Evolutionary conservation across 1,139 yeast species (phyloP), one percentile per base, ranked within the genome.

Genomic region (Blastobotrys serpentis): DNA sequence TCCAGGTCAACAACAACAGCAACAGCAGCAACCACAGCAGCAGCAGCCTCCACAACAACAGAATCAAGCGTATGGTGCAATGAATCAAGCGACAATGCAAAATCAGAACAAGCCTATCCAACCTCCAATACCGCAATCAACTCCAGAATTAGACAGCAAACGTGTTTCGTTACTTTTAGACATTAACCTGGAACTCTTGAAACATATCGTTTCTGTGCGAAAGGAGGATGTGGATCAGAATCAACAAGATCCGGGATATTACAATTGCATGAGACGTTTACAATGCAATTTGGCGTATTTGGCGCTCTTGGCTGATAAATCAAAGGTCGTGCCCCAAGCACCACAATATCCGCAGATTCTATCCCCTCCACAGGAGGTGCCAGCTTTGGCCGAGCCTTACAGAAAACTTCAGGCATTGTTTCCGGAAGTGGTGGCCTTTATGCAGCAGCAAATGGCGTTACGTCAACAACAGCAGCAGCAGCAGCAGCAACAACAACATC

Each of bases 201-300:
- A 57, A 23, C 53, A 53, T 30, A 62, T 66, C 5, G 51, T 61
- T 18, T 43, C 46, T n/a, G 52, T 61, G 16, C 44, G 59, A 10
- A 54, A 58, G 6, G 57, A 49, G 30, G 43, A 44, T 29, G 30
- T 16, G n/a, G 18, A 26, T 2, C n/a, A n/a, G n/a, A 30, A 30
- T n/a, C 44, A 45, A 14, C 56, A 56, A 6, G 59, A 60, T 22
- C 46, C 56, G 11, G 46, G 54, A 37, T 62, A 52, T 39, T 46
- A 52, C 8, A 48, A 58, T 18, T 62, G 68, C 38, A 58, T 67
- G 63, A 57, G 55, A 34, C 59, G 71, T 6, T 45, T 67, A n/a
- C 70, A 67, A 44, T 55, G 61, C 37, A 67, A 67, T 50, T 46
- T 67, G 37, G 55, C 62, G 13, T 67, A 60, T 46, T 56, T 67